Conservation (phyloP, 192 early-diverging fungal species). For the Coemansia aciculifera region DNA sequence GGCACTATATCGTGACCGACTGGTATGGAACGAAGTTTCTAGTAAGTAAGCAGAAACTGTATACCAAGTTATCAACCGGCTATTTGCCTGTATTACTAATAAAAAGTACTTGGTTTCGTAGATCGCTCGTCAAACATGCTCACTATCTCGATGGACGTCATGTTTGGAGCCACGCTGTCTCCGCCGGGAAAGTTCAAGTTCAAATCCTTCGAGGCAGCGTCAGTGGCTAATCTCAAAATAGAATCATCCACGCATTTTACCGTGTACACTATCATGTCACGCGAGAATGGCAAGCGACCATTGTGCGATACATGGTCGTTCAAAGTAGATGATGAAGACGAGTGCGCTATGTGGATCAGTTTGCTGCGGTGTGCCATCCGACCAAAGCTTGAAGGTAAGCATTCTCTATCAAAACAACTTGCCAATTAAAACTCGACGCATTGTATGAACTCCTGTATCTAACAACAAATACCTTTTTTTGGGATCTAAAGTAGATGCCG, state of each 20-base stretch:
- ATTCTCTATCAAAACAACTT: not conserved
- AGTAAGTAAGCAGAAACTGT: slow-evolving; percentile 22
- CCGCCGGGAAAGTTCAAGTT: slow-evolving; percentile 51
- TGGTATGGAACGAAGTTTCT: slow-evolving; percentile 48
- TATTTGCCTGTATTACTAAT: slow-evolving; percentile 7
- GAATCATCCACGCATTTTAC: slow-evolving; percentile 54
- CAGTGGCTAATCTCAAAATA: slow-evolving; percentile 25
- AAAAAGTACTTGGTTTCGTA: slow-evolving; percentile 10
- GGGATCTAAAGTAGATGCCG: slow-evolving; percentile 18
- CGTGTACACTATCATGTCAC: slow-evolving; percentile 47
- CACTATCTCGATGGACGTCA: slow-evolving; percentile 44
- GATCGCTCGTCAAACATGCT: slow-evolving; percentile 47
- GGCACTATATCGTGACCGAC: slow-evolving; percentile 33
- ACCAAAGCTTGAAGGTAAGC: slow-evolving; percentile 37
- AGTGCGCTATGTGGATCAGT: slow-evolving; percentile 40
- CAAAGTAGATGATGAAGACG: slow-evolving; percentile 43
- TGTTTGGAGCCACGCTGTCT: slow-evolving; percentile 53
- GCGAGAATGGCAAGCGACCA: slow-evolving; percentile 43
- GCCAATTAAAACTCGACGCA: not conserved
- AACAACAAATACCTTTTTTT: not conserved
- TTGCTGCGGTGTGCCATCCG: slow-evolving; percentile 44
- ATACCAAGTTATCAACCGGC: not conserved
- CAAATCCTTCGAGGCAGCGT: slow-evolving; percentile 48
- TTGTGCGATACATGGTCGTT: slow-evolving; percentile 56
- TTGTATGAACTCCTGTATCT: not conserved